phyloP scores from a whole-genome alignment of 129 eudicot species.

The Chrysanthemum seticuspe region DNA sequence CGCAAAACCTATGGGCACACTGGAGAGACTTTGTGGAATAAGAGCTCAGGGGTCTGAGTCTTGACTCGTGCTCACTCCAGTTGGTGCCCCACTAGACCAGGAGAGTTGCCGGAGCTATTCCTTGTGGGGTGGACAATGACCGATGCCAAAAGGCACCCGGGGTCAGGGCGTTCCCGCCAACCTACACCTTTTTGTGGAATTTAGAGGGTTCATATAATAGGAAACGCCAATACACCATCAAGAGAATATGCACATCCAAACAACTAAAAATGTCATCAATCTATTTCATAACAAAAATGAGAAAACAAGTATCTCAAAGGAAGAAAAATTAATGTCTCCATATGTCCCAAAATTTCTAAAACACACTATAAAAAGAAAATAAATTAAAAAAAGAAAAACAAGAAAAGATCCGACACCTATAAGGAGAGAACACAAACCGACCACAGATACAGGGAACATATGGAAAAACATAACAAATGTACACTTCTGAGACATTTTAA shows the following conservation, averaged over 20 bases:
- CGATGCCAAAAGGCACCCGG: no score
- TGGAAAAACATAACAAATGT: constrained; percentile 31
- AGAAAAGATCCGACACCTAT: constrained; percentile 17
- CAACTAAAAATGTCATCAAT: constrained; percentile 16
- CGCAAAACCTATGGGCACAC: no score
- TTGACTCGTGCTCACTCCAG: no score
- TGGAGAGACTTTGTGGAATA: no score
- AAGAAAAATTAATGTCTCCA: constrained; percentile 32
- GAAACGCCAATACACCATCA: no score
- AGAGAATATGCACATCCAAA: neutral
- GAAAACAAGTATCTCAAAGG: constrained; percentile 30
- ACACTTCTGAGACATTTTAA: constrained; percentile 27
- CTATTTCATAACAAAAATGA: constrained; percentile 22
- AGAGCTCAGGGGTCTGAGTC: no score
- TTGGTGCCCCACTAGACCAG: no score
- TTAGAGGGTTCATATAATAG: no score
- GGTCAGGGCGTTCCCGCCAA: no score
- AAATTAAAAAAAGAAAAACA: neutral
- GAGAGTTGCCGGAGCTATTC: no score
- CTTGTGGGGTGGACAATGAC: no score
- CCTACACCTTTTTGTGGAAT: no score
- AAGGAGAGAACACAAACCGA: neutral
- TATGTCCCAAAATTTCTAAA: constrained; percentile 36
- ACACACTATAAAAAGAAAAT: constrained; percentile 9
- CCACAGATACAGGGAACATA: constrained; percentile 25